Evolutionary conservation across 371 early-diverging fungal genomes (phyloP), one percentile per base, ranked within the genome.

Genomic region (Encephalitozoon cuniculi): DNA sequence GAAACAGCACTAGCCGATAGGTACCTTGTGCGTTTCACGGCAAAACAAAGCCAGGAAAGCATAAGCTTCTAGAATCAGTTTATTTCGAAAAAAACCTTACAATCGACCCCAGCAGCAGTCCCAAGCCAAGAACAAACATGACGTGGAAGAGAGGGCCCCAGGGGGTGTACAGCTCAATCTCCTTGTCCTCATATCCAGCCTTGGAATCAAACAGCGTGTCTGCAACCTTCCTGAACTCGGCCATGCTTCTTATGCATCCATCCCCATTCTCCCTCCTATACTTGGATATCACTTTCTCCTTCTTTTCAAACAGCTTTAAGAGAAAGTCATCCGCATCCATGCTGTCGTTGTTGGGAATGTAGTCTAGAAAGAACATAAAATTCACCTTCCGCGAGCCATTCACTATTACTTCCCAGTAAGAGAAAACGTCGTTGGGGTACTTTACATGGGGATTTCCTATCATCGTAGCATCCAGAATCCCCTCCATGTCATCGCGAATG

Each of bases 401-500:
- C n/a, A 71, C 40, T 11, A 82, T 51, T 41, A 77, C 43, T 12
- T 73, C 59, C 34, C n/a, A 34, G 28, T 68, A 51, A 15, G 72
- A 70, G 39, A 49, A 80, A 40, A 68, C 30, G 9, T 81, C 78
- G 9, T 63, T 63, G 9, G 81, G 78, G 71, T 72, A 74, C 25
- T 55, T 66, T 15, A 12, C 26, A 75, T 78, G 68, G 11, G 83
- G 83, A 63, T 75, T 77, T 18, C 72, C 25, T 25, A 82, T 74
- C 18, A 85, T 55, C 3, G 83, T 83, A 23, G 72, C 74, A 65
- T 81, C 77, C 18, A 83, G 55, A 28, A 85, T 71, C n/a, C 78
- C 69, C 39, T 83, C 71, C 15, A 76, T 32, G 18, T 34, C 46
- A 18, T 72, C 67, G 26, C 67, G 71, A 18, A 80, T 41, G 6